Evolutionary conservation across 2,329 filamentous ascomycete genomes (phyloP), one percentile per base, ranked within the genome.

Genomic region (Dactylonectria macrodidyma): DNA sequence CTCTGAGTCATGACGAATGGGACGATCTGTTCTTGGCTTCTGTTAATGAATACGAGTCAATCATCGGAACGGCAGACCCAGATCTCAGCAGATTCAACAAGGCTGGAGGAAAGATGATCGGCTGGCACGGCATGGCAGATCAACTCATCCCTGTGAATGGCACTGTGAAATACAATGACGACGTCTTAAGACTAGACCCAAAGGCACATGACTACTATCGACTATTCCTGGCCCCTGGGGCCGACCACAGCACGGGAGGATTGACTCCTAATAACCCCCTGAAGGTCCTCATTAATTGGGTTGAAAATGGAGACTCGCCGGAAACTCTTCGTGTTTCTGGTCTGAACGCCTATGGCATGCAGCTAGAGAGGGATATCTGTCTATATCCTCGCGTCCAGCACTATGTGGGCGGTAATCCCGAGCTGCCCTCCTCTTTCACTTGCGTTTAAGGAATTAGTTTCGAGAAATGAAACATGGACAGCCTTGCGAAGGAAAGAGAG

Each of bases 281-380:
- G 19, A 60, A 81, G 22, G 78, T 78, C 7, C 73, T 84, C 72
- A 71, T 82, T 73, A 66, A 68, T 12, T 83, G 81, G 81, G 80
- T 83, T 3, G 81, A 83, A 71, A 68, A 76, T 8, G 78, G 76
- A 11, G 50, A 38, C 6, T 61, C 46, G 2, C 66, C 66, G 5
- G 48, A 50, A 4, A 46, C 34, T 2, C 30, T 67, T n/a, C 4
- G 51, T 24, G 65, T 36, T 36, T 36, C 34, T 36, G 34, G 34
- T 6, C 34, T 11, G 6, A 36, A 36, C 34, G 34, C 34, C 11
- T 36, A 36, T 36, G 34, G 34, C 11, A 36, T 7, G 34, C 6
- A 36, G 11, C 6, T 36, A 11, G 11, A 36, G 34, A 36, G 34
- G 34, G 34, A 36, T 36, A 36, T 36, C 11, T 36, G 34, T 36